Conservation (phyloP, 2,329 filamentous ascomycete genomes). For the Blastomyces percursus region DNA sequence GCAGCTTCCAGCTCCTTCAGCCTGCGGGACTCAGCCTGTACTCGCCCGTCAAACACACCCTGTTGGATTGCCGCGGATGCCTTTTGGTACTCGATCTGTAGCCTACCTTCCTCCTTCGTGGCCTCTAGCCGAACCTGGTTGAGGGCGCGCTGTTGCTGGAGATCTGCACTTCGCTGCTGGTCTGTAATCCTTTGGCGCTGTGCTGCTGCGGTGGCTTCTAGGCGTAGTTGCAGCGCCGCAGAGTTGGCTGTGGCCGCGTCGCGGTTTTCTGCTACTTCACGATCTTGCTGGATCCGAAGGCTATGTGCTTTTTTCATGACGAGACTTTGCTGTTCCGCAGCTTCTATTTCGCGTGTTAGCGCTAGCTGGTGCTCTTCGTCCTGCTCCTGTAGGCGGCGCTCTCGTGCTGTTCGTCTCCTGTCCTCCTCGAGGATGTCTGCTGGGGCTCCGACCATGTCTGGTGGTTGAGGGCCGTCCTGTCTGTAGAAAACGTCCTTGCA, state of each 20-base stretch:
- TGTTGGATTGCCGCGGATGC: conserved; percentile 8
- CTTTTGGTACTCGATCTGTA: conserved; percentile 12
- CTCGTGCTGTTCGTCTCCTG: conserved; percentile 8
- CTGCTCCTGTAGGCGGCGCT: conserved; percentile 12
- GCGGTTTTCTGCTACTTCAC: conserved; percentile 11
- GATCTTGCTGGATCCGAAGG: conserved; percentile 13
- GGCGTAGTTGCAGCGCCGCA: conserved; percentile 11
- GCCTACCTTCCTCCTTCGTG: conserved; percentile 7
- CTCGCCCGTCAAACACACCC: conserved; percentile 11
- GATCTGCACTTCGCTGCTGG: conserved; percentile 9
- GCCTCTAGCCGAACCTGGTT: conserved; percentile 12
- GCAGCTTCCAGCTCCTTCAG: conserved; percentile 13
- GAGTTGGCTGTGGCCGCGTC: conserved; percentile 8
- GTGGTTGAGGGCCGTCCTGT: conserved; percentile 11
- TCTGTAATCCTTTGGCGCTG: conserved; percentile 8
- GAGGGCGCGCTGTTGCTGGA: conserved; percentile 10
- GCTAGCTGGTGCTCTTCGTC: conserved; percentile 14
- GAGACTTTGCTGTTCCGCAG: conserved; percentile 9
- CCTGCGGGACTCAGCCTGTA: conserved; percentile 9
- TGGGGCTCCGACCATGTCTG: conserved; percentile 15
- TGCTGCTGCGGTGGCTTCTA: conserved; percentile 11
- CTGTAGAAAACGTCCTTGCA: conserved; percentile 15
- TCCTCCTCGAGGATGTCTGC: conserved; percentile 13
- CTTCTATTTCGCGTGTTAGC: conserved; percentile 9
- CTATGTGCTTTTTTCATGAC: conserved; percentile 11